Evolutionary conservation across 108 stramenopile species (phyloP), one percentile per base, ranked within the genome.

Genomic region (Epithemia pelagica): DNA sequence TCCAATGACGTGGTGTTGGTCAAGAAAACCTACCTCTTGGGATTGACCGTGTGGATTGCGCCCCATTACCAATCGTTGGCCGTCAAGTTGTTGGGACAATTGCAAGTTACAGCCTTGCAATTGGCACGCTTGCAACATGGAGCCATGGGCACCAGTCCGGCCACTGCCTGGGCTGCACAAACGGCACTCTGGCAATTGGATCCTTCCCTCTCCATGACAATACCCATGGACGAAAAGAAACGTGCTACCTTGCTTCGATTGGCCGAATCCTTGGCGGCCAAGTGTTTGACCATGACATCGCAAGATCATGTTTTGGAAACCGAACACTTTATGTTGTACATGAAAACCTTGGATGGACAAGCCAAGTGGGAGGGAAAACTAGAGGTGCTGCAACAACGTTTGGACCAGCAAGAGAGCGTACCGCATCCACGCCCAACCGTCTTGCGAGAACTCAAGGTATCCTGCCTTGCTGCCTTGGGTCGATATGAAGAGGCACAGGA

Each of bases 191-290:
- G 82, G 82, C 82, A 83, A 69, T 53, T 78, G 20, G 69, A 70
- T 54, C 32, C 59, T 2, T n/a, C 24, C 18, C 5, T 46, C 10
- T 10, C 5, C 37, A 5, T 5, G 15, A 46, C 37, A 46, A n/a
- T n/a, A n/a, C 5, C 37, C 15, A 65, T 54, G 26, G 74, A 56
- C 20, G n/a, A 69, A n/a, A 30, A 54, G 15, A 65, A 77, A 69
- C 75, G 76, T 52, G 58, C 72, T 18, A 33, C 61, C 37, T 58
- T 90, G n/a, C 61, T 87, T 28, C 82, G 89, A 59, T 67, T 90
- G 59, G 89, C 89, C 0, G 89, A 90, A 66, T 82, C 82, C 3
- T 67, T 90, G 66, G 83, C 72, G 2, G 60, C 54, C 15, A 78
- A 79, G 54, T 60, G 80, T 30, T 62, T 85, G 18, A 61, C 61